Conservation (phyloP, 2,329 filamentous ascomycete genomes). For the Fusarium ramigenum region DNA sequence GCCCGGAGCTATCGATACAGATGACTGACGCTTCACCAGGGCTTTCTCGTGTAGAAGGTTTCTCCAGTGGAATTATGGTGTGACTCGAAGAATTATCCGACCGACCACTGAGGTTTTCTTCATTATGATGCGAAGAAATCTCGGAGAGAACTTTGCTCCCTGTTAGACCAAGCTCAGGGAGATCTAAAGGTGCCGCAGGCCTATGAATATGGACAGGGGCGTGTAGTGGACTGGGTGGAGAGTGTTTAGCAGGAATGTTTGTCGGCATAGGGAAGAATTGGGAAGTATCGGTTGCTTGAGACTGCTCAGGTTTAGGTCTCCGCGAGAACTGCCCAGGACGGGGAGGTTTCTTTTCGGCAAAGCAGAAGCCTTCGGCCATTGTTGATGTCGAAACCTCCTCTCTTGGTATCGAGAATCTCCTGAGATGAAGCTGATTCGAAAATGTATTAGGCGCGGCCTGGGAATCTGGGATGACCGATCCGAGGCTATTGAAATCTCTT, state of each 20-base stretch:
- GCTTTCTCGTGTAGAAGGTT: neutral
- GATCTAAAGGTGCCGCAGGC: conserved; percentile 14
- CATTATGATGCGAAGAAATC: neutral
- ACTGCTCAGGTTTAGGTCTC: conserved; percentile 18
- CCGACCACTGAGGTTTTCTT: neutral
- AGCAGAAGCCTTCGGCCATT: conserved; percentile 40
- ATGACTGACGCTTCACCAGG: neutral
- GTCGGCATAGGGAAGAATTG: neutral
- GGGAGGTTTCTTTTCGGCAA: conserved; percentile 26
- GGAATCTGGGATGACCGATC: conserved; percentile 18
- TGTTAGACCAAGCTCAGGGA: conserved; percentile 28
- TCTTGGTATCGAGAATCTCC: conserved; percentile 17
- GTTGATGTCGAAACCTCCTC: conserved; percentile 36
- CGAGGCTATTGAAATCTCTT: conserved; percentile 11
- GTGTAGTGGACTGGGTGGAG: neutral
- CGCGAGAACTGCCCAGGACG: conserved; percentile 38
- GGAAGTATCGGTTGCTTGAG: neutral
- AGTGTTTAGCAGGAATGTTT: neutral
- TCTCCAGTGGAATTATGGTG: neutral
- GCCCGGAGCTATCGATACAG: neutral
- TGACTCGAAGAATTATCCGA: neutral
- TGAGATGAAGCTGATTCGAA: neutral
- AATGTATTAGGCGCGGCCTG: neutral
- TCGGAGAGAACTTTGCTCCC: neutral
- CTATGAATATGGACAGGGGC: neutral